Evolutionary conservation across 495 filamentous ascomycete genomes (phyloP).

Genomic region (Hyaloscypha variabilis): DNA sequence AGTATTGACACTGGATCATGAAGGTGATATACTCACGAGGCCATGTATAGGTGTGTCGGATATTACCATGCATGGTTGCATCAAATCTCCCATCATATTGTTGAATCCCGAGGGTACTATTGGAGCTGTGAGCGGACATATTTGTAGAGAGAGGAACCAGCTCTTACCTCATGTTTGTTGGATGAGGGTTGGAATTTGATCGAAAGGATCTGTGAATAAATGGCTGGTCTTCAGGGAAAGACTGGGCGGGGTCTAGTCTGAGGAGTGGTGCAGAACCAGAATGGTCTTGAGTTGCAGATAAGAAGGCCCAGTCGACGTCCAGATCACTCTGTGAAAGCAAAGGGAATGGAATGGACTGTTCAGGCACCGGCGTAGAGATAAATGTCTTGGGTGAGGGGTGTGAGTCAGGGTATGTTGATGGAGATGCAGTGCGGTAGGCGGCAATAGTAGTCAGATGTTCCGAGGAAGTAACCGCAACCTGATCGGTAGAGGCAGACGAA

Average conservation of each 20-base stretch:
- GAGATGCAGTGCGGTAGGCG: neutral
- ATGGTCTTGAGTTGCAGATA: conserved; percentile 23
- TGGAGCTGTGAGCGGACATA: conserved; percentile 8
- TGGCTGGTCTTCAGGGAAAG: conserved; percentile 14
- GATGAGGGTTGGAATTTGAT: conserved; percentile 30
- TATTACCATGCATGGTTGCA: conserved; percentile 20
- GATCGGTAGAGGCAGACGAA: conserved; percentile 11
- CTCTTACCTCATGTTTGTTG: conserved; percentile 32
- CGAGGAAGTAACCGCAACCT: neutral
- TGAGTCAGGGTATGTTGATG: conserved; percentile 1
- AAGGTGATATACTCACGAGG: conserved; percentile 25
- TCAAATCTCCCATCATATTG: conserved; percentile 32
- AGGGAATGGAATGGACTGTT: conserved; percentile 27
- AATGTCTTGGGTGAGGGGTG: conserved; percentile 20
- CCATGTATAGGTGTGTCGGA: conserved; percentile 32
- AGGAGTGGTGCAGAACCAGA: conserved; percentile 26
- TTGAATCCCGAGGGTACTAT: conserved; percentile 32
- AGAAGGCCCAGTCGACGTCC: conserved; percentile 27
- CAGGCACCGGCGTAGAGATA: conserved; percentile 23
- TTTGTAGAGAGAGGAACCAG: neutral
- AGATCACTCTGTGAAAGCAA: conserved; percentile 28
- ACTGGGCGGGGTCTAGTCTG: conserved; percentile 27
- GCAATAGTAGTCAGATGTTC: neutral
- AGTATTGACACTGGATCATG: neutral
- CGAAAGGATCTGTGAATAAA: conserved; percentile 14